phyloP scores from a whole-genome alignment of 768 basidiomycete genomes.

The Cyclocybe aegerita region DNA sequence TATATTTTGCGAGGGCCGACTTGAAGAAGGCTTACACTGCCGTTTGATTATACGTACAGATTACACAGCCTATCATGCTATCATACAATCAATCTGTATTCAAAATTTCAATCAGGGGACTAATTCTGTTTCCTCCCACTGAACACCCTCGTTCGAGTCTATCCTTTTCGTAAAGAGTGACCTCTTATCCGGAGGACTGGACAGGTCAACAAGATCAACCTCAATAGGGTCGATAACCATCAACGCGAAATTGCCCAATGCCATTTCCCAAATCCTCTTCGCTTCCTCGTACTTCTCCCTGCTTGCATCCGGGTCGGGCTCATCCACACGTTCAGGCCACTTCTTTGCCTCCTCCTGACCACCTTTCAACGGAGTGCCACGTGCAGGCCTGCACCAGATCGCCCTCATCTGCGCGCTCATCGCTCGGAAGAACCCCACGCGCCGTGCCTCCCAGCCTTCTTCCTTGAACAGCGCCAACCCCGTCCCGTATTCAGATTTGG shows the following conservation, averaged over 20 bases:
- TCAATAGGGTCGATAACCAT: constrained; percentile 68
- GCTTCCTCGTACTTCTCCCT: constrained; percentile 41
- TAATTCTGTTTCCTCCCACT: constrained; percentile 58
- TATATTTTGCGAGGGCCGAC: too few species aligned
- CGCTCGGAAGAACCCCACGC: constrained; percentile 55
- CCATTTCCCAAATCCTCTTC: constrained; percentile 47
- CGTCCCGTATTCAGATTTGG: constrained; percentile 11
- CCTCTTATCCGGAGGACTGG: constrained; percentile 56
- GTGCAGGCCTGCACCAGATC: constrained; percentile 66
- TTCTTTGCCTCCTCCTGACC: constrained; percentile 56
- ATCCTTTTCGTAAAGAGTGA: constrained; percentile 48
- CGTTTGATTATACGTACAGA: too few species aligned
- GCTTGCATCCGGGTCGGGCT: constrained; percentile 23
- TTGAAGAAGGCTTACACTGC: too few species aligned
- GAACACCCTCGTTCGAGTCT: constrained; percentile 24
- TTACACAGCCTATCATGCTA: too few species aligned
- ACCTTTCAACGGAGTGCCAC: constrained; percentile 53
- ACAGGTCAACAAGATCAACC: constrained; percentile 70
- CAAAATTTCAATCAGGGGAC: constrained; percentile 48
- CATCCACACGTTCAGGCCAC: constrained; percentile 61
- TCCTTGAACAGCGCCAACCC: constrained; percentile 32
- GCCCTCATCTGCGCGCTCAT: constrained; percentile 69
- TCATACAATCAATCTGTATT: too few species aligned
- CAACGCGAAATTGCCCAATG: constrained; percentile 69
- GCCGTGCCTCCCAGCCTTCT: constrained; percentile 66